Evolutionary conservation across 345 rosid genomes (phyloP), one percentile per base, ranked within the genome.

Genomic region (Eucalyptus erythrocorys): DNA sequence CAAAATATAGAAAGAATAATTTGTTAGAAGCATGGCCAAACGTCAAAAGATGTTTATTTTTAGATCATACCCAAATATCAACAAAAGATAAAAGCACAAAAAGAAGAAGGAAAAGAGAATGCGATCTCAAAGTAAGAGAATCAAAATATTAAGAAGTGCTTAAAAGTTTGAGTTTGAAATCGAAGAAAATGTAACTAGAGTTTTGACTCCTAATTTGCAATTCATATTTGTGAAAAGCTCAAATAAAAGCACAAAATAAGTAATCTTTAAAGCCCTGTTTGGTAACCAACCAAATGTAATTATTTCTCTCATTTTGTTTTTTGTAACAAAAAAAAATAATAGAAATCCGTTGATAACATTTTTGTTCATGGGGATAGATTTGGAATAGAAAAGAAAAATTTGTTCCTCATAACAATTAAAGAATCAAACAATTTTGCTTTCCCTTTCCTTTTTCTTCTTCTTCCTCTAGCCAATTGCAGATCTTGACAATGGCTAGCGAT

Each of bases 401-500:
- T 51, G 1, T 51, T 51, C 55, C 24, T 51, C 0, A 0, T 0
- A 7, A 19, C 4, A 51, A 51, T 51, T 51, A 51, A 51, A 51
- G 24, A 51, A 51, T 3, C 4, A 19, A 50, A 50, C 1, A 50
- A 3, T 50, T 50, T 48, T 45, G 6, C 6, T 50, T 16, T 49
- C 3, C 1, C 4, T 16, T 50, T 6, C 8, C 1, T 49, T 49
- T 48, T 51, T 51, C 24, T 51, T 19, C 4, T 51, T 51, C 24
- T 51, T 51, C 2, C 57, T 51, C 10, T 51, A 19, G 10, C 10
- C 2, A 19, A 0, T 51, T 1, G 0, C 1, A 51, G 0, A 51
- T 21, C 57, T 51, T 8, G 1, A 51, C 57, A 51, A 21, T 21
- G 5, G 10, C 0, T 19, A 0, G 57, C 0, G 10, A 7, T 2